Base-by-base conservation (phyloP, 495 filamentous ascomycete genomes). In the Entonaema liquescens region DNA sequence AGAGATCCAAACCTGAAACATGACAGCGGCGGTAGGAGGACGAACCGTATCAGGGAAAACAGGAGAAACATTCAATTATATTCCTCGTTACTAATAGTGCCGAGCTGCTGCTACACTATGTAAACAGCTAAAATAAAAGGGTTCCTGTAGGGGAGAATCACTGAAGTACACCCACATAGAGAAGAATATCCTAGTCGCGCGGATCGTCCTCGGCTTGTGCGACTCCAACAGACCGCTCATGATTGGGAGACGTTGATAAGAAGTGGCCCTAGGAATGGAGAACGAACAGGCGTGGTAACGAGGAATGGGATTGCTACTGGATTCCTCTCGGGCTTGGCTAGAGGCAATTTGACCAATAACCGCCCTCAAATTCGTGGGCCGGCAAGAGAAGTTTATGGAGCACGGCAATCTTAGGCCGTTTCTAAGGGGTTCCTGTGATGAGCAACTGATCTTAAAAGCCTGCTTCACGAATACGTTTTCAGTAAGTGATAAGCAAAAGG, bases 371-470 rank as follows among this genome's bases (percentile, higher is more conserved):
- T 28, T 59, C 70, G 36, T 66, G 62, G 70, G 29, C 44, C 57
- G 26, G 26, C 42, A 44, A 66, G 57, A 65, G 61, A 61, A 35
- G 61, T 73, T n/a, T 52, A 68, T 69, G 70, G 70, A 68, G 70
- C 61, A 73, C 70, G 62, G 65, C 70, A 69, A 73, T 73, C 65
- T 73, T 68, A 60, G 42, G 40, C 65, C 56, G 61, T 69, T 73
- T 66, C 70, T 50, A 69, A 73, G 70, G 70, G 70, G 70, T 62
- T 73, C 70, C 70, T 73, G 44, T 73, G 61, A 73, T 69, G 70
- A 62, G 70, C 70, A 66, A 73, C 70, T 73, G 70, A 73, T 73
- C 65, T 73, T 65, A 68, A 69, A 69, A 73, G 70, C 65, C 65
- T 73, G 70, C 70, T 73, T 73, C 61, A 73, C 40, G n/a, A 66